Evolutionary conservation across 441 rosid species (phyloP), one percentile per base, ranked within the genome.

Genomic region (Kokia cookei): DNA sequence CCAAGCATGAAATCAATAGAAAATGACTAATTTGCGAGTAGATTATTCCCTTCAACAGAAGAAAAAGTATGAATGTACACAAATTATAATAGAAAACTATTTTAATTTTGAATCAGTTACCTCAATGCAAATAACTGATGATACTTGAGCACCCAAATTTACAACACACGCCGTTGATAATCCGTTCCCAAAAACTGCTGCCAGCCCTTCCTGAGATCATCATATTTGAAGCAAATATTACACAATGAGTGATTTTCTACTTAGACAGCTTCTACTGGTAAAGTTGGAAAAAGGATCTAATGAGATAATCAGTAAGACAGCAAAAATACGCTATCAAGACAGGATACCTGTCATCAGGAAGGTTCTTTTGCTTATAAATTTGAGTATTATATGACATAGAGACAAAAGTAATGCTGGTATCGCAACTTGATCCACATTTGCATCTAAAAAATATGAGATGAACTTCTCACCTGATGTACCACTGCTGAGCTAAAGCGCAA

Each of bases 131-230:
- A 92, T 84, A 29, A 96, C 86, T 15, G 98, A 87, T 68, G 95
- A 87, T 81, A 88, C 91, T 81, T 96, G 98, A 75, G 97, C 93
- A 80, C 99, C 99, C 73, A 96, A 76, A 78, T 90, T 96, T 74
- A 96, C 97, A 66, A 96, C 83, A 78, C 99, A 96, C 55, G 98
- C 93, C 7, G 96, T 94, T 7, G 97, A 86, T 75, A 94, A 83
- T 61, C 98, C 98, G 66, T 94, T 96, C 71, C 99, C 98, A 85
- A 96, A 96, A 77, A 86, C 89, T 69, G 98, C 94, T 69, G 99
- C 91, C 75, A 96, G 86, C 69, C 97, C 98, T 90, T 92, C 98
- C 97, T 91, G 86, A 60, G 51, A 62, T 40, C 74, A 79, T 60
- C 68, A 82, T 65, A 54, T 45, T 47, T 15, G 62, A 76, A 65